A percentile compares a stretch with the other conserved stretches of the same genome.
These are phyloP conservation scores for Vicia faba DNA, from an alignment of 306 rosid genomes.

Conservation along the genomic window DNA sequence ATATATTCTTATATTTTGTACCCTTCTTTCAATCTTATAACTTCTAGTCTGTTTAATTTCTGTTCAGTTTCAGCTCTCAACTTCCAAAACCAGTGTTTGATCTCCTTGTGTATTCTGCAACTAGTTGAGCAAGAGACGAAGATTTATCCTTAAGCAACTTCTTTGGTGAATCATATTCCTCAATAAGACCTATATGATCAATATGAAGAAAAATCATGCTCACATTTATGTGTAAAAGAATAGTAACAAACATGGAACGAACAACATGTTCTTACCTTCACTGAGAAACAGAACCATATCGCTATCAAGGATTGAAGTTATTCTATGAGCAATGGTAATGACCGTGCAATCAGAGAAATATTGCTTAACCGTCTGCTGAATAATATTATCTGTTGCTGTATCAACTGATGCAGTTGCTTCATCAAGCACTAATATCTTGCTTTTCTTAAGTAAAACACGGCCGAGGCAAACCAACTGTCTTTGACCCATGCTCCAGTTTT, in stretches of 20 bases:
- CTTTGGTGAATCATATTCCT: conserved; percentile 47
- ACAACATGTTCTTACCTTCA: conserved; percentile 40
- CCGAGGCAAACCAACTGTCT: conserved; percentile 89
- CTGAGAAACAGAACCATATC: conserved; percentile 79
- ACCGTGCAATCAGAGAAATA: conserved; percentile 70
- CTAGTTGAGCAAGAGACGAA: conserved; percentile 49
- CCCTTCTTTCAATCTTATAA: too few species aligned
- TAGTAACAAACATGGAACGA: neutral
- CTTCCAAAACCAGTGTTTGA: conserved; percentile 45
- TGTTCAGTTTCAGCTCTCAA: conserved; percentile 32
- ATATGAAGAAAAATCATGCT: conserved; percentile 22
- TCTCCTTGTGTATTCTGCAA: conserved; percentile 45
- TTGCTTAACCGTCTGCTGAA: conserved; percentile 48
- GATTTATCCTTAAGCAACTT: conserved; percentile 46
- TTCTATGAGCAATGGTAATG: conserved; percentile 80
- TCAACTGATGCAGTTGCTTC: conserved; percentile 54
- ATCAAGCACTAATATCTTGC: conserved; percentile 63
- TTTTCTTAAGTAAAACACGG: conserved; percentile 73
- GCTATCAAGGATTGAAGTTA: conserved; percentile 73
- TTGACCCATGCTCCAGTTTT: conserved; percentile 63
- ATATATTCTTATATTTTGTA: too few species aligned
- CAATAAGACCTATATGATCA: conserved; percentile 41
- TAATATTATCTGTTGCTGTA: conserved; percentile 57
- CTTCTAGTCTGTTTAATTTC: too few species aligned
- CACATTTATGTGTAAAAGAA: neutral